Conservation (phyloP, 2,329 filamentous ascomycete species). For the Eutypella sp. region DNA sequence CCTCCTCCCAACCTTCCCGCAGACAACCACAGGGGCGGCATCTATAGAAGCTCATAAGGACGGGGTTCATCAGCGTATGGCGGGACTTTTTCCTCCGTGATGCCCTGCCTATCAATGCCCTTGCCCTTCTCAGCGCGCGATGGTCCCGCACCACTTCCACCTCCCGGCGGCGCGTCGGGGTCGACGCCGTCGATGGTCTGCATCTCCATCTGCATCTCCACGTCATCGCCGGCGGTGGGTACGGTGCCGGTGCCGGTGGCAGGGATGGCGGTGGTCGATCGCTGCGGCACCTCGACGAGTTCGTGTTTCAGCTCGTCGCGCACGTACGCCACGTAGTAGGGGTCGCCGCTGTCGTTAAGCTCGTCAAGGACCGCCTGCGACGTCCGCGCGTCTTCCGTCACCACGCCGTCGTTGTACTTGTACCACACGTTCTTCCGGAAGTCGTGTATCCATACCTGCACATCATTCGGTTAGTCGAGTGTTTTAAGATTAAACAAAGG, state of each 20-base stretch:
- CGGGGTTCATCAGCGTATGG: neutral
- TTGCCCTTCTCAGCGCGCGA: neutral
- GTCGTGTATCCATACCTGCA: slow-evolving; percentile 75
- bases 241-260: no score
- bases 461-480: neutral
- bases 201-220: slow-evolving; percentile 21
- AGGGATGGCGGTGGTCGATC: no score
- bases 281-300: slow-evolving; percentile 42
- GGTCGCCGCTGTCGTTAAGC: slow-evolving; percentile 65
- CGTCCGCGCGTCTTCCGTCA: slow-evolving; percentile 62
- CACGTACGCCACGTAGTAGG: slow-evolving; percentile 83
- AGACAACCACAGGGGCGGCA: neutral
- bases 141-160: no score
- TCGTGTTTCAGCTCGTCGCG: slow-evolving; percentile 58
- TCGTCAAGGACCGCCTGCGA: slow-evolving; percentile 63
- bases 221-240: slow-evolving; percentile 10
- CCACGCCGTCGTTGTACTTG: slow-evolving; percentile 86
- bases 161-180: neutral
- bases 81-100: neutral
- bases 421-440: slow-evolving; percentile 79
- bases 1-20: no score
- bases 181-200: slow-evolving; percentile 24
- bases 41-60: slow-evolving; percentile 1
- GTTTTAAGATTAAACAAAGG: no score
- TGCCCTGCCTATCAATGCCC: neutral